Evolutionary conservation across 208 protist genomes (phyloP).

Genomic region (Trypanosoma platydactyli): DNA sequence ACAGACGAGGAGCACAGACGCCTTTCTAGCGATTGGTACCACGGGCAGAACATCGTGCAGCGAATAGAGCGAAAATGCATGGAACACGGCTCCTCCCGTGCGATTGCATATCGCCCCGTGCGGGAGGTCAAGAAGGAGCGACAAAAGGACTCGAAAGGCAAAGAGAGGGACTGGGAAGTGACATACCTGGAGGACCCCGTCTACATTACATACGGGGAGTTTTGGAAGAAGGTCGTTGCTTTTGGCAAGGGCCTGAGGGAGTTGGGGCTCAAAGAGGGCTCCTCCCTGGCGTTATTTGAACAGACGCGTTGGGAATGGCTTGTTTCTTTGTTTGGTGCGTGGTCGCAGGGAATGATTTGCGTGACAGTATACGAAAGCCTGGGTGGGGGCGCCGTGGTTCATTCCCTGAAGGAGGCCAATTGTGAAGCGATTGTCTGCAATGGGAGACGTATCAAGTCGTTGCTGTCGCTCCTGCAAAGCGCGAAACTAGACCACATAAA

Average conservation of each 20-base stretch:
- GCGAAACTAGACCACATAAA: slow-evolving; percentile 39
- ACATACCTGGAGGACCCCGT: slow-evolving; percentile 39
- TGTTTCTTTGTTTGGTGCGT: slow-evolving; percentile 60
- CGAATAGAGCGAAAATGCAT: slow-evolving; percentile 39
- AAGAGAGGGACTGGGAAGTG: slow-evolving; percentile 39
- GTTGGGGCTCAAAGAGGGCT: slow-evolving; percentile 37
- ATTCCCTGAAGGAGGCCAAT: slow-evolving; percentile 72
- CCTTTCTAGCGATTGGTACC: slow-evolving; percentile 38
- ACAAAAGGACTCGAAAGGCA: slow-evolving; percentile 55
- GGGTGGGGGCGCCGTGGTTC: slow-evolving; percentile 57
- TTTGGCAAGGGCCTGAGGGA: slow-evolving; percentile 58
- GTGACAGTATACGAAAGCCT: slow-evolving; percentile 88
- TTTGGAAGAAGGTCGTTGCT: slow-evolving; percentile 38
- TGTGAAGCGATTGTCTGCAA: slow-evolving; percentile 73
- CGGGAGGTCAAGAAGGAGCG: slow-evolving; percentile 43
- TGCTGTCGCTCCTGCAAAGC: slow-evolving; percentile 40
- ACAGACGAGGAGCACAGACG: slow-evolving; percentile 55
- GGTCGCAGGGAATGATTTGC: slow-evolving; percentile 56
- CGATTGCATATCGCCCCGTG: slow-evolving; percentile 56
- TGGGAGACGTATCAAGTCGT: slow-evolving; percentile 44
- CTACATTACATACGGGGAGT: slow-evolving; percentile 36
- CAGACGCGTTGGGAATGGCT: slow-evolving; percentile 86
- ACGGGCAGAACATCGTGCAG: slow-evolving; percentile 46
- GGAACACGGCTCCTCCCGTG: slow-evolving; percentile 21
- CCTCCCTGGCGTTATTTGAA: slow-evolving; percentile 69